Conservation (phyloP, 345 rosid genomes). For the Raphanus raphanistrum region DNA sequence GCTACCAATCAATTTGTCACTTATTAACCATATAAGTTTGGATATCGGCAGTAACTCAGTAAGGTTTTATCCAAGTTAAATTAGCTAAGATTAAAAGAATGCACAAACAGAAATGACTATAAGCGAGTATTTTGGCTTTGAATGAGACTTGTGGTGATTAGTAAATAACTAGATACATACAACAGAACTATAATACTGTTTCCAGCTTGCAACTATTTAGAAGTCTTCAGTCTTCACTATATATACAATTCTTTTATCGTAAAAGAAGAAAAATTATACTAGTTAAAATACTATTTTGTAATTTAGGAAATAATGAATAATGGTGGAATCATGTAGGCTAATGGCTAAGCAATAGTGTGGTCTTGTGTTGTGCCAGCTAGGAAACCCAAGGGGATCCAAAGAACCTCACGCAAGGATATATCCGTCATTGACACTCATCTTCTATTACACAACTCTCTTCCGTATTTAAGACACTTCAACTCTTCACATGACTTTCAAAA, state of each 20-base stretch:
- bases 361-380: slow-evolving; percentile 38
- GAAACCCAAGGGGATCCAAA: slow-evolving; percentile 28
- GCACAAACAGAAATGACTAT: neutral
- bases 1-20: slow-evolving; percentile 3
- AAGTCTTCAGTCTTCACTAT: neutral
- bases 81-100: neutral
- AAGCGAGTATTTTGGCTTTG: slow-evolving; percentile 15
- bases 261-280: neutral
- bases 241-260: neutral
- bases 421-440: slow-evolving; percentile 17
- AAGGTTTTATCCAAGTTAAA: neutral
- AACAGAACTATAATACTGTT: neutral
- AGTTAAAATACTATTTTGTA: neutral
- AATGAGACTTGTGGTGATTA: slow-evolving; percentile 25
- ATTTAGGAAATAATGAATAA: slow-evolving; percentile 32
- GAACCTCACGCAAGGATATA: neutral
- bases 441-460: slow-evolving; percentile 23
- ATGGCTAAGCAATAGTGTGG: slow-evolving; percentile 28
- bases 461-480: slow-evolving; percentile 41
- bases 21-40: neutral
- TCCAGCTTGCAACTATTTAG: neutral
- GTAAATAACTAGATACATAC: neutral
- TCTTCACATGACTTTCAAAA: slow-evolving; percentile 27
- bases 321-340: slow-evolving; percentile 27
- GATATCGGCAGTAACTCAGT: neutral